A percentile compares a stretch with the other conserved stretches of the same genome.
phyloP scores from a whole-genome alignment of 768 basidiomycete species.

The Russula brevipes region DNA sequence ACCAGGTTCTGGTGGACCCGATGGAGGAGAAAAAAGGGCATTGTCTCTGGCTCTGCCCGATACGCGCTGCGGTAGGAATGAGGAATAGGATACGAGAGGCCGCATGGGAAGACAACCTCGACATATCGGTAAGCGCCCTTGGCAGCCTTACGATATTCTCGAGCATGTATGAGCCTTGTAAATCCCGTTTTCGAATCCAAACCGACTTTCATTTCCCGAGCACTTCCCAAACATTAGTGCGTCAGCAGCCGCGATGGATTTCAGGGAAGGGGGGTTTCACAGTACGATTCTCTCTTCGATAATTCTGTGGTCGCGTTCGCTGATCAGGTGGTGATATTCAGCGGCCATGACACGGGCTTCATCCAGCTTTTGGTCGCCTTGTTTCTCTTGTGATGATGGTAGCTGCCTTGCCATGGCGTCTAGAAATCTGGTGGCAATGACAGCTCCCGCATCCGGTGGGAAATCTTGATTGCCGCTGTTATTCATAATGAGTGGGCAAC shows the following conservation, averaged over 20 bases:
- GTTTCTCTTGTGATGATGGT: background rate
- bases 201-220: background rate
- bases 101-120: background rate
- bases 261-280: background rate
- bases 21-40: background rate
- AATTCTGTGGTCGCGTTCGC: background rate
- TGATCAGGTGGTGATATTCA: background rate
- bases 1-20: background rate
- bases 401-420: background rate
- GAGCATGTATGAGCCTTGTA: background rate
- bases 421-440: background rate
- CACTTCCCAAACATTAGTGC: constrained; percentile 2
- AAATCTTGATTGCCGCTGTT: background rate
- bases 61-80: background rate
- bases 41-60: background rate
- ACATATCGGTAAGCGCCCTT: background rate
- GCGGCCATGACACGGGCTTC: background rate
- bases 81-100: background rate
- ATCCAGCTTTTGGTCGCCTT: background rate
- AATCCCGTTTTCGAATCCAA: background rate
- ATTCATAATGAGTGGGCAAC: background rate
- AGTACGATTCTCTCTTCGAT: background rate
- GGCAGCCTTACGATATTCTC: background rate
- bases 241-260: background rate
- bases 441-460: background rate